phyloP scores from a whole-genome alignment of 2,329 filamentous ascomycete genomes.

The Sclerotinia sclerotiorum region DNA sequence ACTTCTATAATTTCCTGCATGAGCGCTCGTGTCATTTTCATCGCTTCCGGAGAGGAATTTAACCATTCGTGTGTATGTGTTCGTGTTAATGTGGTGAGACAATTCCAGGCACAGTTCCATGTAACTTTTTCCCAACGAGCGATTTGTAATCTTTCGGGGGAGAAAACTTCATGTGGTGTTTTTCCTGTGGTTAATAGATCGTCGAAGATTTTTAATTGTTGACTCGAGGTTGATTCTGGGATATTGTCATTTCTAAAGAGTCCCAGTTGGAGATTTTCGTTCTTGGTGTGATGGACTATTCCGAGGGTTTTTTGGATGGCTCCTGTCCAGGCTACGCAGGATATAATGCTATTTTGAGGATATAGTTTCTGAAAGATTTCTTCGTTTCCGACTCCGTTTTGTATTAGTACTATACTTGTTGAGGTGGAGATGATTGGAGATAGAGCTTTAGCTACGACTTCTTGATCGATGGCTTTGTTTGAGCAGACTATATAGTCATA shows the following conservation, averaged over 20 bases:
- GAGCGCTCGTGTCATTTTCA: conserved; percentile 51
- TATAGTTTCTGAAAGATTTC: conserved; percentile 51
- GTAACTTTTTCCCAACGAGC: conserved; percentile 60
- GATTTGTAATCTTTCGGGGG: conserved; percentile 52
- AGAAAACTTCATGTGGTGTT: conserved; percentile 46
- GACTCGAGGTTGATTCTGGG: conserved; percentile 40
- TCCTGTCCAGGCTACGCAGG: conserved; percentile 56
- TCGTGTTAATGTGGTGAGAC: conserved; percentile 55
- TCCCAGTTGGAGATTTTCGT: conserved; percentile 56
- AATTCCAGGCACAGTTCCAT: conserved; percentile 61
- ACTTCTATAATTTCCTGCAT: conserved; percentile 55
- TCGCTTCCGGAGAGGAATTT: conserved; percentile 47
- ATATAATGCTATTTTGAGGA: conserved; percentile 52
- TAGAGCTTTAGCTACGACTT: conserved; percentile 41
- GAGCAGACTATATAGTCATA: conserved; percentile 59
- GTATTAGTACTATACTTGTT: conserved; percentile 57
- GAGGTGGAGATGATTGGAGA: conserved; percentile 42
- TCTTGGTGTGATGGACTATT: conserved; percentile 49
- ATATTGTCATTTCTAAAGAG: conserved; percentile 47
- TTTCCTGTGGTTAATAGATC: conserved; percentile 44
- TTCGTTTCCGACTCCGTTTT: conserved; percentile 62
- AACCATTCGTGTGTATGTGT: conserved; percentile 54
- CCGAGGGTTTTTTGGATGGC: conserved; percentile 51
- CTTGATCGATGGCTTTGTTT: conserved; percentile 53
- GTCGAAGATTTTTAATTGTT: conserved; percentile 46